Percentiles rank a stretch among this genome's conserved stretches.
phyloP scores from a whole-genome alignment of 1,284 basidiomycete genomes.

The Ustilago loliicola region DNA sequence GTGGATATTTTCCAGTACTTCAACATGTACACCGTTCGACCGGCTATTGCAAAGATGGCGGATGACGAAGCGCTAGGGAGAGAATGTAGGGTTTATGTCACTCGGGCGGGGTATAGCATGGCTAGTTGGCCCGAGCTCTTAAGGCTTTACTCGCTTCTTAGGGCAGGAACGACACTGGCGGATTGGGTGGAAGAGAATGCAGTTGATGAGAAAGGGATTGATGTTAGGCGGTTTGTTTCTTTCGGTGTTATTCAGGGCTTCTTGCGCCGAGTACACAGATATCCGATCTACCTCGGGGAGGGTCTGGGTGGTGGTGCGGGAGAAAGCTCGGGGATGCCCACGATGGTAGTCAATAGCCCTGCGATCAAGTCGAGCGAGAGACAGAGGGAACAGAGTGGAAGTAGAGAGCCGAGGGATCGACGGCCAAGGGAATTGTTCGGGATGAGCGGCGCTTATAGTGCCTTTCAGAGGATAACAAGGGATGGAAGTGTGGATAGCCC shows the following conservation, averaged over 20 bases:
- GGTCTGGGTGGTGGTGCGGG: conserved; percentile 16
- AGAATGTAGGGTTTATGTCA: conserved; percentile 91
- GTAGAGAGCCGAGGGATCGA: conserved; percentile 47
- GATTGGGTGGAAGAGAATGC: conserved; percentile 89
- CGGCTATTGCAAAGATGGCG: conserved; percentile 85
- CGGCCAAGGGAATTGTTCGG: conserved; percentile 45
- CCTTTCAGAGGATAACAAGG: conserved; percentile 32
- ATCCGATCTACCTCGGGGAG: conserved; percentile 78
- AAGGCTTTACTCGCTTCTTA: conserved; percentile 86
- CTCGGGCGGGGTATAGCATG: conserved; percentile 76
- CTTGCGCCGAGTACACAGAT: conserved; percentile 89
- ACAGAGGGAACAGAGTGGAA: conserved; percentile 41
- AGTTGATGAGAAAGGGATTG: conserved; percentile 77
- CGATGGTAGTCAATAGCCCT: conserved; percentile 34
- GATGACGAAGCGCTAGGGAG: conserved; percentile 83
- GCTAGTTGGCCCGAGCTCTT: conserved; percentile 75
- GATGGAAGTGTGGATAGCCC: conserved; percentile 49
- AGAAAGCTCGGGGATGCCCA: conserved; percentile 28
- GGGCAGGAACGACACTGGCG: conserved; percentile 83
- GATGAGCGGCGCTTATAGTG: conserved; percentile 35
- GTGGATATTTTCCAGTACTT: conserved; percentile 93
- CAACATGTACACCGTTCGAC: conserved; percentile 93
- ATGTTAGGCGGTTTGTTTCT: conserved; percentile 92
- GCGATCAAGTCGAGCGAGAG: conserved; percentile 15
- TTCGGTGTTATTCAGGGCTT: conserved; percentile 99